phyloP scores from a whole-genome alignment of 129 eudicot genomes.

The Helianthus tuberosus region DNA sequence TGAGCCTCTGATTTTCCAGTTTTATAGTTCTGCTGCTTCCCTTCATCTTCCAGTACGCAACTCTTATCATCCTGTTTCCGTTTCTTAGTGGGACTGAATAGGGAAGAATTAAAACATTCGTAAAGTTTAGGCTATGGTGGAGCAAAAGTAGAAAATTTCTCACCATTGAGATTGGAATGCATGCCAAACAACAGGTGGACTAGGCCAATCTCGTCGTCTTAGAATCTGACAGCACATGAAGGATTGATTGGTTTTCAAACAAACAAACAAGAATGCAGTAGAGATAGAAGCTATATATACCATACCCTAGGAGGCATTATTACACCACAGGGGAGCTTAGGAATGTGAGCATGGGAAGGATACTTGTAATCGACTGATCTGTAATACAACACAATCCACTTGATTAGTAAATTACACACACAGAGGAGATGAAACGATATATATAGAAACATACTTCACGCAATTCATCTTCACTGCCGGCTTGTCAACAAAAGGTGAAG shows the following conservation, averaged over 20 bases:
- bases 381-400: conserved; percentile 5
- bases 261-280: no score
- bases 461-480: background rate
- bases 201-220: background rate
- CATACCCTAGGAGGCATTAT: conserved; percentile 33
- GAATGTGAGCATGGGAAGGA: conserved; percentile 45
- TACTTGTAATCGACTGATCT: conserved; percentile 38
- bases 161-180: background rate
- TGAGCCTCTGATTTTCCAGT: background rate
- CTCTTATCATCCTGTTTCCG: background rate
- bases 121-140: no score
- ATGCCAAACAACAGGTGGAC: background rate
- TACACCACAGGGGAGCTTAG: conserved; percentile 36
- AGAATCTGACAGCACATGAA: conserved; percentile 8
- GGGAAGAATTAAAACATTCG: no score
- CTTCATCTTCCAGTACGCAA: background rate
- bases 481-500: conserved; percentile 17
- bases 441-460: background rate
- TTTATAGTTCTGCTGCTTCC: background rate
- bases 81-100: background rate
- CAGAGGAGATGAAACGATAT: background rate
- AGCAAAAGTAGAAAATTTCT: no score
- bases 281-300: background rate
- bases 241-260: background rate
- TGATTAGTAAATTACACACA: background rate